phyloP scores from a whole-genome alignment of 2,329 filamentous ascomycete genomes.

The Biscogniauxia mediterranea region DNA sequence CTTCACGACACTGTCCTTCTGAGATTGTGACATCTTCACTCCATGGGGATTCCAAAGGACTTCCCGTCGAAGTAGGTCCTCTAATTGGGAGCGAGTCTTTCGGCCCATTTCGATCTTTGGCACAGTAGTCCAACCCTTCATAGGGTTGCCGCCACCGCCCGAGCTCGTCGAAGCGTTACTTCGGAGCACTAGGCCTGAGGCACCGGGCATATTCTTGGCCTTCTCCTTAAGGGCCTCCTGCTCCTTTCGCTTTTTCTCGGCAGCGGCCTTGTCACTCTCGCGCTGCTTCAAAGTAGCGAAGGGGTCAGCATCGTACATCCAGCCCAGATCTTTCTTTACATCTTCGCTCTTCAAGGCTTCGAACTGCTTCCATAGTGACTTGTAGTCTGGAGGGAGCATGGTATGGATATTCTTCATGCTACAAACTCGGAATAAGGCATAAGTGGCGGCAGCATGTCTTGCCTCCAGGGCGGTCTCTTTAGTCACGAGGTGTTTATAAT shows the following conservation, averaged over 20 bases:
- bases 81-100: conserved; percentile 74
- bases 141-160: conserved; percentile 41
- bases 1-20: conserved; percentile 61
- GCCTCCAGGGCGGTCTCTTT: conserved; percentile 85
- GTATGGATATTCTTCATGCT: conserved; percentile 96
- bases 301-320: conserved; percentile 95
- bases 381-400: conserved; percentile 88
- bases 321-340: conserved; percentile 72
- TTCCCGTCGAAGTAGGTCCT: conserved; percentile 73
- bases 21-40: conserved; percentile 58
- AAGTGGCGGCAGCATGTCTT: conserved; percentile 88
- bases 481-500: conserved; percentile 71
- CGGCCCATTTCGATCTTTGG: conserved; percentile 93
- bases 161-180: conserved; percentile 39
- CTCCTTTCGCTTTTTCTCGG: conserved; percentile 78
- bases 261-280: conserved; percentile 71
- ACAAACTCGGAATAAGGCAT: conserved; percentile 85
- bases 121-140: conserved; percentile 78
- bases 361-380: conserved; percentile 89
- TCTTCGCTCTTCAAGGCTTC: conserved; percentile 78
- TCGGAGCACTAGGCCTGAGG: conserved; percentile 53
- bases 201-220: conserved; percentile 61
- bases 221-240: conserved; percentile 66
- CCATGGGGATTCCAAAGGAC: conserved; percentile 85
- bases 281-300: conserved; percentile 79